These are phyloP conservation scores for Pseudocercospora fijiensis DNA, from an alignment of 2,329 filamentous ascomycete genomes.

Conservation along the genomic window DNA sequence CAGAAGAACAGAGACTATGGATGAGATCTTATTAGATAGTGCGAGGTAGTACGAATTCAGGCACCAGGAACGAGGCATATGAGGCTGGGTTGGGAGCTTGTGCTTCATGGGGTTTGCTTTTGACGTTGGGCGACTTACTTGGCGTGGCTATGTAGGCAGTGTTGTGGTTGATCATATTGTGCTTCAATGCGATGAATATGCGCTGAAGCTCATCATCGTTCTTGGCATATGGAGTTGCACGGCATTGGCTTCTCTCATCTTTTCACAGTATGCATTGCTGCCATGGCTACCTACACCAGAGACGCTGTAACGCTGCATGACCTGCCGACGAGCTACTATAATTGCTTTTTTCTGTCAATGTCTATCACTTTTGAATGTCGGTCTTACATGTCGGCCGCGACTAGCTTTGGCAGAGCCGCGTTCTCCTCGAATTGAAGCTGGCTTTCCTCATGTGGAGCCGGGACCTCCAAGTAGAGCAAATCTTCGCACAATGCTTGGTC, in stretches of 20 bases:
- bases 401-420: neutral
- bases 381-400: neutral
- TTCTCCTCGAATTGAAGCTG: neutral
- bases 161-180: neutral
- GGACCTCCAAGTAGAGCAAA: slow-evolving; percentile 93
- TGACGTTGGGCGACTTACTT: neutral
- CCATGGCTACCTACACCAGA: neutral
- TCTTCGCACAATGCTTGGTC: slow-evolving; percentile 89
- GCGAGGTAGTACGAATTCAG: neutral
- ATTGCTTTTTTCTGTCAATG: neutral
- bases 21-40: too few relatives aligned
- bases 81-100: neutral
- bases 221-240: neutral
- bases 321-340: neutral
- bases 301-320: neutral
- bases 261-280: neutral
- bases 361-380: neutral
- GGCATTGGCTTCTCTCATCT: neutral
- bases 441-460: slow-evolving; percentile 62
- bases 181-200: neutral
- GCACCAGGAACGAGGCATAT: neutral
- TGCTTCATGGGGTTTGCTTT: neutral
- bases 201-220: too few relatives aligned
- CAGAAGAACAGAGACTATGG: too few relatives aligned
- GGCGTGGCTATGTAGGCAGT: neutral